Evolutionary conservation across 306 rosid genomes (phyloP).

Genomic region (Hylodesmum podocarpum): DNA sequence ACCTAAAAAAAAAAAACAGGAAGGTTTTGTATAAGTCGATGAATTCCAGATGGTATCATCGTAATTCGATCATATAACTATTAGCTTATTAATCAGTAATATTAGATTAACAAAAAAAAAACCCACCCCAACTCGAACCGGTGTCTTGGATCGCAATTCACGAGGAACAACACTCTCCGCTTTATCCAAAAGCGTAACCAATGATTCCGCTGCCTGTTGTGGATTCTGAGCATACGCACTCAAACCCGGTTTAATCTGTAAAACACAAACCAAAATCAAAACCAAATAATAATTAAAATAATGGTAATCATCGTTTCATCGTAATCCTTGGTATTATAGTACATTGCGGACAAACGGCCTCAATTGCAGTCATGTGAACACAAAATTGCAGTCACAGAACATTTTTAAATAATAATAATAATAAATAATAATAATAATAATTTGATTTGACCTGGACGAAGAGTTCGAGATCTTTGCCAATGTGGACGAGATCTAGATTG

Average conservation of each 20-base stretch:
- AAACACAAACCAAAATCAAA: not conserved
- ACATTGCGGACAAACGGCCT: not conserved
- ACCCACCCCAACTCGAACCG: constrained; percentile 94
- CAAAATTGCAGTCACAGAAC: not conserved
- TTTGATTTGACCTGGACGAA: constrained; percentile 57
- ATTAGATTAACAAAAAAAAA: not conserved
- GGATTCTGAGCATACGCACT: constrained; percentile 78
- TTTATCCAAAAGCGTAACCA: constrained; percentile 58
- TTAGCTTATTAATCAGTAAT: too few relatives aligned
- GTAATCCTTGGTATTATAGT: not conserved
- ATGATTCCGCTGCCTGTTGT: constrained; percentile 69
- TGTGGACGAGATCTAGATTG: constrained; percentile 76
- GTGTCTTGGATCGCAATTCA: constrained; percentile 69
- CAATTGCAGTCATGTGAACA: not conserved
- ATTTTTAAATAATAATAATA: not conserved
- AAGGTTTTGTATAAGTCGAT: too few relatives aligned
- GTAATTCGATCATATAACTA: too few relatives aligned
- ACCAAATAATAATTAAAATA: not conserved
- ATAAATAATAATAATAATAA: not conserved
- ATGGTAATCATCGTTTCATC: not conserved
- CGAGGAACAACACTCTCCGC: constrained; percentile 81
- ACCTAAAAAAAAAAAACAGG: too few relatives aligned
- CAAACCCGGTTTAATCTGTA: constrained; percentile 69
- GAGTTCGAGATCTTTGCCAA: constrained; percentile 90
- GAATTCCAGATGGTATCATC: too few relatives aligned